Conservation (phyloP, 129 eudicot species). For the carrot (Daucus carota) region DNA sequence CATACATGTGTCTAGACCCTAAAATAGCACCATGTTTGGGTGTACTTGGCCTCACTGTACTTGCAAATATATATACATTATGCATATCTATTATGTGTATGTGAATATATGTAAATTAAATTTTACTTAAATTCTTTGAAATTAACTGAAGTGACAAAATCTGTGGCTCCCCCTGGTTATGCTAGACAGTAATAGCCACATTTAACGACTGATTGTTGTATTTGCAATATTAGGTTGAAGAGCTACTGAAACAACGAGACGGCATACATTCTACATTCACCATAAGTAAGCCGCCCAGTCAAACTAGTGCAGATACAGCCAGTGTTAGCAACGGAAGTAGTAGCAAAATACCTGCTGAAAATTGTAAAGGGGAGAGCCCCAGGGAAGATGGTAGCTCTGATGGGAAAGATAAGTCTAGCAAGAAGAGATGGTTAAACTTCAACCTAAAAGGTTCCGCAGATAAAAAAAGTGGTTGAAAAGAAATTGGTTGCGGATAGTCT, state of each 20-base stretch:
- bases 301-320: constrained; percentile 19
- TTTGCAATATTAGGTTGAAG: constrained; percentile 62
- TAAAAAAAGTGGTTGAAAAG: constrained; percentile 29
- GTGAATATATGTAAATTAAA: background rate
- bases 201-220: background rate
- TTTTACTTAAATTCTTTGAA: background rate
- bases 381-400: constrained; percentile 75
- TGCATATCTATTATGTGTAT: no score
- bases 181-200: background rate
- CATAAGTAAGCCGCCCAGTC: constrained; percentile 35
- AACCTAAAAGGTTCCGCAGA: constrained; percentile 61
- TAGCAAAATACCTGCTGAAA: constrained; percentile 34
- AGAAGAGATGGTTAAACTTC: constrained; percentile 75
- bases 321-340: constrained; percentile 52
- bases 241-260: constrained; percentile 85
- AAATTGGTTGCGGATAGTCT: background rate
- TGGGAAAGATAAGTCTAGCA: constrained; percentile 53
- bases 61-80: background rate
- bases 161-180: background rate
- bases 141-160: background rate
- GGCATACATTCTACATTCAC: constrained; percentile 77
- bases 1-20: background rate
- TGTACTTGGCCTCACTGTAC: background rate
- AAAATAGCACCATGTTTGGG: background rate
- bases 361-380: constrained; percentile 44